Conservation (phyloP, 2,329 filamentous ascomycete genomes). For the Hirsutella thompsonii region DNA sequence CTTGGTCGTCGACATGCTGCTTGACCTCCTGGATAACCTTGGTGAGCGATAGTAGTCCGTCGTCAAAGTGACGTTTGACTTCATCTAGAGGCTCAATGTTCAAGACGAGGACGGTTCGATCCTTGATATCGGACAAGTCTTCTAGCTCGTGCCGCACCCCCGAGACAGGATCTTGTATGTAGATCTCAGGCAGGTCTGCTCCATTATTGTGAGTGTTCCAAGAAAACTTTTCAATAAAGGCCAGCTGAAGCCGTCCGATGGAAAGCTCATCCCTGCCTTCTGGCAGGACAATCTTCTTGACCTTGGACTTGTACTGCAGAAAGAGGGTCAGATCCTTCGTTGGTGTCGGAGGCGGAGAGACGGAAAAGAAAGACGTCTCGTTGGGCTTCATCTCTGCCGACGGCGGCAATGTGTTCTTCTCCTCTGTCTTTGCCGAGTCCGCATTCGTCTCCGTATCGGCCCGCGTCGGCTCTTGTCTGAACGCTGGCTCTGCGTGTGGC, state of each 20-base stretch:
- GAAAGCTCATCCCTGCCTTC: slow-evolving; percentile 78
- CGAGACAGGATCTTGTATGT: slow-evolving; percentile 91
- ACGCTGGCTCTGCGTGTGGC: slow-evolving; percentile 35
- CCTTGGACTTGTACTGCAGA: slow-evolving; percentile 89
- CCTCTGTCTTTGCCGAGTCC: slow-evolving; percentile 11
- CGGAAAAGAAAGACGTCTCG: slow-evolving; percentile 39
- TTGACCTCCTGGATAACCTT: slow-evolving; percentile 78
- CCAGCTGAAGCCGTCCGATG: slow-evolving; percentile 77
- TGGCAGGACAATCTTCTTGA: slow-evolving; percentile 86
- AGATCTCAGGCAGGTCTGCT: slow-evolving; percentile 86
- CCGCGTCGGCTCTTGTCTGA: slow-evolving; percentile 7
- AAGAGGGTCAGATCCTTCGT: slow-evolving; percentile 89
- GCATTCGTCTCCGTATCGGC: slow-evolving; percentile 5
- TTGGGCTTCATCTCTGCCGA: slow-evolving; percentile 29
- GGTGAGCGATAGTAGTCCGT: slow-evolving; percentile 70
- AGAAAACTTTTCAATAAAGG: slow-evolving; percentile 97
- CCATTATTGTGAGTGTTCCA: slow-evolving; percentile 97
- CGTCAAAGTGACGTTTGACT: slow-evolving; percentile 91
- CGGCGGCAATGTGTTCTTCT: slow-evolving; percentile 8
- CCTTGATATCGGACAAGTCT: slow-evolving; percentile 85
- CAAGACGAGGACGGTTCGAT: slow-evolving; percentile 84
- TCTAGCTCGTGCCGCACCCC: slow-evolving; percentile 95
- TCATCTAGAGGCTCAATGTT: slow-evolving; percentile 92
- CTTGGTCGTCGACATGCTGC: slow-evolving; percentile 72
- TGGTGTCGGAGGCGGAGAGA: slow-evolving; percentile 48